phyloP scores from a whole-genome alignment of 345 rosid species.

The Salix arbutifolia region DNA sequence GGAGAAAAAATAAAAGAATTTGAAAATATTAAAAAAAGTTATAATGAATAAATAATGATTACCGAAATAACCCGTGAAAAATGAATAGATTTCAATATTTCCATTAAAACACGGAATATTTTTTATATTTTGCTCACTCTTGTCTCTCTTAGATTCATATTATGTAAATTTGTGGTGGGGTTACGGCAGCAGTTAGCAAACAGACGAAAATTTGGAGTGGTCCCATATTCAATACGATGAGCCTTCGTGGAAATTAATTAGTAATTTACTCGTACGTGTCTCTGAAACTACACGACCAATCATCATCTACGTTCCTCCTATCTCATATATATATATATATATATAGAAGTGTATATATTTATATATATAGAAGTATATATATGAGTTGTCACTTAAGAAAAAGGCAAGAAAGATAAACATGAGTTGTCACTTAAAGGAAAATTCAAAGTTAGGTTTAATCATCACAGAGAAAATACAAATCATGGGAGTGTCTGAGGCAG shows the following conservation, averaged over 20 bases:
- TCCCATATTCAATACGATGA: background rate
- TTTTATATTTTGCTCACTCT: too few species aligned
- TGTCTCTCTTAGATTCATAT: background rate
- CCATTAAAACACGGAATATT: too few species aligned
- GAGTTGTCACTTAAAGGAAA: background rate
- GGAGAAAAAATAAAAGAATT: too few species aligned
- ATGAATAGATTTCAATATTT: too few species aligned
- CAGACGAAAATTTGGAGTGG: background rate
- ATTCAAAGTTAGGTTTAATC: background rate
- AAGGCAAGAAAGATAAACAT: background rate
- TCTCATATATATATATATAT: background rate
- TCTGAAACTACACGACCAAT: background rate
- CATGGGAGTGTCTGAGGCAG: conserved; percentile 28
- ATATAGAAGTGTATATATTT: background rate
- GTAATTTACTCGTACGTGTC: background rate
- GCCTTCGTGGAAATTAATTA: background rate
- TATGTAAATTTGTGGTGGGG: background rate
- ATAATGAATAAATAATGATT: too few species aligned
- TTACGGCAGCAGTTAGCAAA: background rate
- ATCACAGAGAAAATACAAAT: background rate
- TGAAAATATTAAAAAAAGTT: too few species aligned
- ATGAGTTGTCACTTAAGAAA: background rate
- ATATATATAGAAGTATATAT: background rate
- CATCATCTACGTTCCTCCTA: background rate
- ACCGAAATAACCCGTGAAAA: too few species aligned